Percentiles rank a stretch among this genome's conserved stretches.
Conservation (phyloP, 805 yeast genomes). For the Candida wancherniae region DNA sequence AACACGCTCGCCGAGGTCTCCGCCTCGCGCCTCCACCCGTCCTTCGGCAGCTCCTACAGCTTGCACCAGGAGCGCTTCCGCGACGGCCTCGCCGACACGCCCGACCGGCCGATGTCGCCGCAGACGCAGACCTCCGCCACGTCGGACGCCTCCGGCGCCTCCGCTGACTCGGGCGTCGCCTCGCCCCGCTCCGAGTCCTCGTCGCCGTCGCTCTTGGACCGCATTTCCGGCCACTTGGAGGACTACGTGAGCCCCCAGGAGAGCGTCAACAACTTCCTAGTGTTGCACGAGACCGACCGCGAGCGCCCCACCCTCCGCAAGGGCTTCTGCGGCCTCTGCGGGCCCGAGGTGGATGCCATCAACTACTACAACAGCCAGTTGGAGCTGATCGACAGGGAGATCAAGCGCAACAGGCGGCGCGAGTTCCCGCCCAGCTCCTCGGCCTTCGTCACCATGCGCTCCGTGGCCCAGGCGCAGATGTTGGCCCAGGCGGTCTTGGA, state of each 20-base stretch:
- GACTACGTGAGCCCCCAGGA: slow-evolving; percentile 5
- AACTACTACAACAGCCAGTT: slow-evolving; percentile 68
- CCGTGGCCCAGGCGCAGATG: slow-evolving; percentile 94
- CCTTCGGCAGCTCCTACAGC: slow-evolving; percentile 25
- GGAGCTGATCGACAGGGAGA: slow-evolving; percentile 65
- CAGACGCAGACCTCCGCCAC: too few relatives aligned
- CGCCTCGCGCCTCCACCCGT: slow-evolving; percentile 23
- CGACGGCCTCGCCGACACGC: not conserved
- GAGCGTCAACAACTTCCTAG: slow-evolving; percentile 4
- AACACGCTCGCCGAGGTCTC: slow-evolving; percentile 26
- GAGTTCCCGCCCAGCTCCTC: slow-evolving; percentile 82
- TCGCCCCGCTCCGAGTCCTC: slow-evolving; percentile 1
- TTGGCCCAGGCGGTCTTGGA: slow-evolving; percentile 93
- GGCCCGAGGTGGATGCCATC: slow-evolving; percentile 75
- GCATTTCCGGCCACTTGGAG: slow-evolving; percentile 23
- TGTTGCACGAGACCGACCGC: not conserved
- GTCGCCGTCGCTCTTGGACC: slow-evolving; percentile 20
- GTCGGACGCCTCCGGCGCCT: too few relatives aligned
- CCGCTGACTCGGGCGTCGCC: too few relatives aligned
- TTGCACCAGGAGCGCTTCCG: slow-evolving; percentile 10
- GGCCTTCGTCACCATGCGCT: slow-evolving; percentile 91
- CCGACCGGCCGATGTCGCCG: not conserved
- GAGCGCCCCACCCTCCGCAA: slow-evolving; percentile 56
- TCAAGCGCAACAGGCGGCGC: slow-evolving; percentile 55
- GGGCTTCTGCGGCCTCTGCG: slow-evolving; percentile 61